Percentiles rank a stretch among this genome's conserved stretches.
Conservation (phyloP, 805 yeast genomes). For the Candida parachauliodes region DNA sequence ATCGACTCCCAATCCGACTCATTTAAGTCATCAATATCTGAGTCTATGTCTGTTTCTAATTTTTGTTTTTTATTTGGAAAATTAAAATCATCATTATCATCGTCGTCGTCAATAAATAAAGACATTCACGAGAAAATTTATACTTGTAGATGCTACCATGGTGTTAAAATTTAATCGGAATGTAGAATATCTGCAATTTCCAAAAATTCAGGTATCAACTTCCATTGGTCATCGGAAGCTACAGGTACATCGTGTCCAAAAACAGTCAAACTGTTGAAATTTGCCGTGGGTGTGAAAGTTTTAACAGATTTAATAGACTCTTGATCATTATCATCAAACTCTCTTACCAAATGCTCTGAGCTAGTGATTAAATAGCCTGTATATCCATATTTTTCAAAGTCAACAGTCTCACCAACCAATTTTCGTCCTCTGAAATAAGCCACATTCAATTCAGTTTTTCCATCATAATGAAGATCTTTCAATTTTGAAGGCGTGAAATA, state of each 20-base stretch:
- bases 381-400: conserved; percentile 12
- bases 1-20: conserved; percentile 19
- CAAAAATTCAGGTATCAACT: conserved; percentile 26
- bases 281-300: conserved; percentile 20
- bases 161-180: no score
- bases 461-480: conserved; percentile 12
- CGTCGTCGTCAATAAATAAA: conserved; percentile 2
- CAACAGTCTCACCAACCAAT: conserved; percentile 23
- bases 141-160: not conserved
- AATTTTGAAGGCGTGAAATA: conserved; percentile 29
- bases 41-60: not conserved
- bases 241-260: conserved; percentile 31
- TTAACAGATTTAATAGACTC: conserved; percentile 18
- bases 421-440: conserved; percentile 36
- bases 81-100: conserved; percentile 6
- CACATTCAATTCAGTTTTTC: conserved; percentile 11
- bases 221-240: conserved; percentile 21
- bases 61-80: conserved; percentile 1
- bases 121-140: not conserved
- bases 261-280: conserved; percentile 18
- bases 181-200: conserved; percentile 24
- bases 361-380: conserved; percentile 26
- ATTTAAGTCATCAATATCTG: conserved; percentile 7
- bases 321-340: conserved; percentile 10
- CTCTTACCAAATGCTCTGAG: conserved; percentile 19